phyloP scores from a whole-genome alignment of 768 basidiomycete species.

The Suillus subalutaceus region DNA sequence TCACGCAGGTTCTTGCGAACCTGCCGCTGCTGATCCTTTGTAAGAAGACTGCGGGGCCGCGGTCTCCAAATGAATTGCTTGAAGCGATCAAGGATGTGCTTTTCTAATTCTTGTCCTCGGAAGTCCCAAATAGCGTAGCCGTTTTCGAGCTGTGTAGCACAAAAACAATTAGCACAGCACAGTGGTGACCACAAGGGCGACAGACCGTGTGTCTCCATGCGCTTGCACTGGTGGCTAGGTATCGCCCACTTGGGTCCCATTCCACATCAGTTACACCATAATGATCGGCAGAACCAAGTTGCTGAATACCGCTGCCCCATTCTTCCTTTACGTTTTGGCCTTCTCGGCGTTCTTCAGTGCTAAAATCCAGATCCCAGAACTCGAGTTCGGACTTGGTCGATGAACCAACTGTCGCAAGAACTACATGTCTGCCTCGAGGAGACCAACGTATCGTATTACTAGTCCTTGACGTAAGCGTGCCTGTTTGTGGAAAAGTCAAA shows the following conservation, averaged over 20 bases:
- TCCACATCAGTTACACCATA: conserved; percentile 97
- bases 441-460: conserved; percentile 97
- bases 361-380: conserved; percentile 98
- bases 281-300: conserved; percentile 87
- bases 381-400: conserved; percentile 96
- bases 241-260: conserved; percentile 98
- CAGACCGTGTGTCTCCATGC: conserved; percentile 93
- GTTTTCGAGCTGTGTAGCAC: conserved; percentile 78
- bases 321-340: conserved; percentile 60
- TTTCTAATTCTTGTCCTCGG: conserved; percentile 92
- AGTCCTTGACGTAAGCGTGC: conserved; percentile 76
- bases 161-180: conserved; percentile 16
- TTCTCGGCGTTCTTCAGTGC: conserved; percentile 55
- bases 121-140: conserved; percentile 98
- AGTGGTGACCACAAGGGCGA: conserved; percentile 13
- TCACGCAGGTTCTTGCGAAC: conserved; percentile 90
- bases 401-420: conserved; percentile 94
- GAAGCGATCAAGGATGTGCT: conserved; percentile 89
- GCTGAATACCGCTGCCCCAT: conserved; percentile 85
- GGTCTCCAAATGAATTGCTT: conserved; percentile 99
- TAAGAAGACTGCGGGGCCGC: conserved; percentile 84
- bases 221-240: conserved; percentile 90
- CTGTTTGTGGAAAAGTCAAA: conserved; percentile 38
- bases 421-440: conserved; percentile 92
- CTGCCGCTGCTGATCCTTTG: conserved; percentile 84